A percentile compares a stretch with the other conserved stretches of the same genome.
Conservation (phyloP, 805 yeast species). For the fission yeast (Schizosaccharomyces pombe) region DNA sequence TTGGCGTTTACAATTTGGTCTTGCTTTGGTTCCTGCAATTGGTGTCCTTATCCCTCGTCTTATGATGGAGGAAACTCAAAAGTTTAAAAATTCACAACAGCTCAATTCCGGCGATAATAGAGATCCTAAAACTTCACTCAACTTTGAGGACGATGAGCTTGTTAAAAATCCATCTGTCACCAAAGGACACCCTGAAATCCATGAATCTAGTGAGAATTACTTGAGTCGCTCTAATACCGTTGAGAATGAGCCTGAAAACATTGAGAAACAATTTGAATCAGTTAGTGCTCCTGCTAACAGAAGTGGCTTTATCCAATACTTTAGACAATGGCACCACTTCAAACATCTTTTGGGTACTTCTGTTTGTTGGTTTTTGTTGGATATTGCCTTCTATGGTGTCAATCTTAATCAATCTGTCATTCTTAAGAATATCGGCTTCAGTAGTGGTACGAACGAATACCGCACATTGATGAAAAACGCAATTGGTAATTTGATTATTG, state of each 20-base stretch:
- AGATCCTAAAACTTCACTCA: conserved; percentile 24
- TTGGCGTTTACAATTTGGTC: conserved; percentile 82
- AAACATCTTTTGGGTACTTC: conserved; percentile 73
- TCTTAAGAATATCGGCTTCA: conserved; percentile 64
- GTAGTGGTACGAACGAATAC: conserved; percentile 49
- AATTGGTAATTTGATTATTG: conserved; percentile 78
- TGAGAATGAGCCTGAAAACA: too few species aligned
- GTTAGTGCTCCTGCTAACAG: too few species aligned
- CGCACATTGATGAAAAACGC: conserved; percentile 46
- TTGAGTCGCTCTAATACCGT: too few species aligned
- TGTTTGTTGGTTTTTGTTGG: conserved; percentile 74
- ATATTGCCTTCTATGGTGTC: conserved; percentile 77
- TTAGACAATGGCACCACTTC: conserved; percentile 67
- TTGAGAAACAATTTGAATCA: too few species aligned
- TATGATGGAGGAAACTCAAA: conserved; percentile 62
- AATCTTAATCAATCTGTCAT: conserved; percentile 63
- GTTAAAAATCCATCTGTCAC: too few species aligned
- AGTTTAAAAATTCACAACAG: conserved; percentile 32
- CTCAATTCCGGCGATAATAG: conserved; percentile 29
- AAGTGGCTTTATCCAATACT: conserved; percentile 50
- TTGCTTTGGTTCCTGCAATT: conserved; percentile 75
- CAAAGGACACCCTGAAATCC: too few species aligned
- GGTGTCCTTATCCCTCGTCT: conserved; percentile 70
- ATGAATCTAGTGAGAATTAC: too few species aligned
- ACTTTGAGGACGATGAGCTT: neutral